These are phyloP conservation scores for Mucor saturninus DNA, from an alignment of 371 early-diverging fungal genomes.

Conservation along the genomic window DNA sequence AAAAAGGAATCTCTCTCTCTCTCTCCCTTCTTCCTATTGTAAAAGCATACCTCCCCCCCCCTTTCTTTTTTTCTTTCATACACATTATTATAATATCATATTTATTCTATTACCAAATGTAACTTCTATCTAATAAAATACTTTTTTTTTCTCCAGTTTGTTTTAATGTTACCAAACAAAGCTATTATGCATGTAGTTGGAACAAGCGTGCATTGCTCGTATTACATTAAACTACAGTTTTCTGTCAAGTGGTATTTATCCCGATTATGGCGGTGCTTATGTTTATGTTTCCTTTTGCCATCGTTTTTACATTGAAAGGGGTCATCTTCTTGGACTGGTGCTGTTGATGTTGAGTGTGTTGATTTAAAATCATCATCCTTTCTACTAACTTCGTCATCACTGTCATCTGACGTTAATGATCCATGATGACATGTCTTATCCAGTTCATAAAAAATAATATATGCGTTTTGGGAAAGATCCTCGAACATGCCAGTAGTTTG, in stretches of 20 bases:
- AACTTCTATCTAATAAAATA: not conserved
- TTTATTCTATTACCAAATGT: not conserved
- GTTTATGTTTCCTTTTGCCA: not conserved
- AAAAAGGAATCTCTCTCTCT: not conserved
- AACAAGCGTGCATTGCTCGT: not conserved
- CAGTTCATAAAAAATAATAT: constrained; percentile 65
- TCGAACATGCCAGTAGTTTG: constrained; percentile 26
- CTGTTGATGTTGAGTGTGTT: not conserved
- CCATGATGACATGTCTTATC: constrained; percentile 42
- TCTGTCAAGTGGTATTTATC: constrained; percentile 9
- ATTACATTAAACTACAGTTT: constrained; percentile 14
- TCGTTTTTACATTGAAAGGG: not conserved
- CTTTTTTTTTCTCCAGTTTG: too few species aligned
- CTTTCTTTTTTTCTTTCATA: not conserved
- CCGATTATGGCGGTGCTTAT: constrained; percentile 8
- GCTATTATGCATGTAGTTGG: too few species aligned
- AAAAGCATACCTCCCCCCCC: not conserved
- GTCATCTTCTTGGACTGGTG: constrained; percentile 5
- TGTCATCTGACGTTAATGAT: not conserved
- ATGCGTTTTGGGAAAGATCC: constrained; percentile 57
- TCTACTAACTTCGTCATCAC: not conserved
- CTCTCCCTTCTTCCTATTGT: not conserved
- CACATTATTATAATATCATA: not conserved
- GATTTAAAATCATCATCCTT: constrained; percentile 7
- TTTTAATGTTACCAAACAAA: too few species aligned